A percentile compares a stretch with the other conserved stretches of the same genome.
Conservation (phyloP, 1,139 yeast species). For the Yamadazyma friedrichii region DNA sequence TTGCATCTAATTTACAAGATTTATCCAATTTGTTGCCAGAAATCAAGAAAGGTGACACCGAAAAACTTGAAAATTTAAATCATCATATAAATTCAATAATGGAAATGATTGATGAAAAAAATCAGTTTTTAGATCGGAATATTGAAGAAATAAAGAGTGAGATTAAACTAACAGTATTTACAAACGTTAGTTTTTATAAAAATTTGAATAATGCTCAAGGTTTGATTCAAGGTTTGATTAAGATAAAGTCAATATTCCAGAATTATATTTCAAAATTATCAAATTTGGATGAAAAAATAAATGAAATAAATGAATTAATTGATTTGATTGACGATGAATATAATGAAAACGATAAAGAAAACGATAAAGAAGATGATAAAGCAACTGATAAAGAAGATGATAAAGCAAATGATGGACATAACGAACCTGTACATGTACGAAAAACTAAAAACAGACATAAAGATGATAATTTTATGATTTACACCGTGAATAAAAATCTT, state of each 20-base stretch:
- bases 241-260: slow-evolving; percentile 12
- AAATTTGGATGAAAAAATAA: slow-evolving; percentile 13
- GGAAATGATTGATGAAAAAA: slow-evolving; percentile 7
- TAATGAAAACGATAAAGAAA: neutral
- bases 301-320: slow-evolving; percentile 15
- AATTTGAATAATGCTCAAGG: slow-evolving; percentile 14
- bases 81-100: slow-evolving; percentile 6
- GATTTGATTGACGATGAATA: neutral
- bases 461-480: slow-evolving; percentile 5
- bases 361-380: too few species aligned
- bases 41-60: neutral
- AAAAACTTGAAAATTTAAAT: slow-evolving; percentile 2
- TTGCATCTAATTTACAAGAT: slow-evolving; percentile 18
- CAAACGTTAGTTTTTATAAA: slow-evolving; percentile 14
- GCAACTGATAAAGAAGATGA: too few species aligned
- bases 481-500: slow-evolving; percentile 12
- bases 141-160: slow-evolving; percentile 10
- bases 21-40: slow-evolving; percentile 7
- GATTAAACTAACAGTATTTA: slow-evolving; percentile 14
- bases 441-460: neutral
- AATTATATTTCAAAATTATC: slow-evolving; percentile 9
- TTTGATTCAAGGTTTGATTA: slow-evolving; percentile 15
- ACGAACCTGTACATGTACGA: too few species aligned
- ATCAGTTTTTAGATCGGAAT: slow-evolving; percentile 1
- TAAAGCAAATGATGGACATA: too few species aligned